Evolutionary conservation across 768 basidiomycete genomes (phyloP).

Genomic region (Kwoniella bestiolae): DNA sequence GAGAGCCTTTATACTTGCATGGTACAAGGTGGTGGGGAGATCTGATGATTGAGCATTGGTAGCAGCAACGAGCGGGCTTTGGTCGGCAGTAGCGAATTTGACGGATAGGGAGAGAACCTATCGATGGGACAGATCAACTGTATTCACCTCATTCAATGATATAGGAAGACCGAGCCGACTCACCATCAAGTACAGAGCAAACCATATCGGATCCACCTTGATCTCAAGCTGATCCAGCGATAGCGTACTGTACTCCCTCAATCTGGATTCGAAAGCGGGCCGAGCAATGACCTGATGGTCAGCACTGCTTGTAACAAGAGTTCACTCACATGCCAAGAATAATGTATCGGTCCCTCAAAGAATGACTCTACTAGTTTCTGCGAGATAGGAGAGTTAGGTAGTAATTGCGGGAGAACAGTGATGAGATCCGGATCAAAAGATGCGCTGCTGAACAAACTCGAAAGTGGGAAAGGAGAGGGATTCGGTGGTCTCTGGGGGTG

Average conservation of each 20-base stretch:
- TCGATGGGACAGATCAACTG: neutral
- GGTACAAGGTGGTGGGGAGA: constrained; percentile 11
- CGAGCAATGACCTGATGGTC: constrained; percentile 8
- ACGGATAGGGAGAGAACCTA: constrained; percentile 21
- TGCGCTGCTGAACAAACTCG: neutral
- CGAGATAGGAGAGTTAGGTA: constrained; percentile 5
- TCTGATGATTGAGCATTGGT: neutral
- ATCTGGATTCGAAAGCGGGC: neutral
- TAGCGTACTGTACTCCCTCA: neutral
- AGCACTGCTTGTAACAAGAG: neutral
- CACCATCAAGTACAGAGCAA: constrained; percentile 29
- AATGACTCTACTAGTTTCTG: constrained; percentile 3
- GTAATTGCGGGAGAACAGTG: constrained; percentile 7
- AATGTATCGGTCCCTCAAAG: constrained; percentile 18
- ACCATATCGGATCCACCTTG: constrained; percentile 20
- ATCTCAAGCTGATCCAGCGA: neutral
- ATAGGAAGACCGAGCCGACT: too few species aligned
- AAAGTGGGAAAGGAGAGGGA: neutral
- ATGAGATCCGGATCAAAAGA: neutral
- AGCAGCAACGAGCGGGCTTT: neutral
- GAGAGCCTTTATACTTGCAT: constrained; percentile 20
- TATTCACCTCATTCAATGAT: too few species aligned
- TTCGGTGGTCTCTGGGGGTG: neutral
- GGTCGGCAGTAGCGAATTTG: constrained; percentile 5
- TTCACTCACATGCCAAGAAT: constrained; percentile 19